Evolutionary conservation across 2,329 filamentous ascomycete genomes (phyloP).

Genomic region (Tolypocladium capitatum): DNA sequence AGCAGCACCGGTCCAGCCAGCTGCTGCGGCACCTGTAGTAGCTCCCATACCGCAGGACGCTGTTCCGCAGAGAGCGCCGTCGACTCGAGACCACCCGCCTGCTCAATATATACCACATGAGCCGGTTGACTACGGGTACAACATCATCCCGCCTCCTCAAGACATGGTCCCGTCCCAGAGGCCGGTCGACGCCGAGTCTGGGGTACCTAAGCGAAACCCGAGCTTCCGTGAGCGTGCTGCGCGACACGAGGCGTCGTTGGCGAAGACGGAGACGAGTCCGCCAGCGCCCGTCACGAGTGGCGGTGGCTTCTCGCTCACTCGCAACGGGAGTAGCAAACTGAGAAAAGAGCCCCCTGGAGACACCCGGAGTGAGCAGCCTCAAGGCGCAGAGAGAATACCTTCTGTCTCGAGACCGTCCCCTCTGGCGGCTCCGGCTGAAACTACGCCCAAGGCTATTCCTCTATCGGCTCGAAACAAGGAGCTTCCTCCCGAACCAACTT

Average conservation of each 20-base stretch:
- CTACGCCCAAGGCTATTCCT: constrained; percentile 4
- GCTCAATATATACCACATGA: neutral
- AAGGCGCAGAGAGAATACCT: constrained; percentile 25
- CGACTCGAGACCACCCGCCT: neutral
- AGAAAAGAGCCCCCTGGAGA: constrained; percentile 45
- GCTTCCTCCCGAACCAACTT: constrained; percentile 15
- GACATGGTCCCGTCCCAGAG: constrained; percentile 6
- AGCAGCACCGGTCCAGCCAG: neutral
- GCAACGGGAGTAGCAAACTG: constrained; percentile 44
- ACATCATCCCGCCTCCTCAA: constrained; percentile 10
- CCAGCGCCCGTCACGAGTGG: constrained; percentile 17
- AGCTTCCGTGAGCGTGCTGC: constrained; percentile 48
- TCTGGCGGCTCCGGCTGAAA: constrained; percentile 2
- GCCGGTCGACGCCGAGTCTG: constrained; percentile 12
- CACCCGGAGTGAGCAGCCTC: constrained; percentile 27
- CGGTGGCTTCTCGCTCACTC: constrained; percentile 23
- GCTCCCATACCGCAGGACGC: neutral
- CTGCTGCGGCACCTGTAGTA: neutral
- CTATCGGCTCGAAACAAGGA: constrained; percentile 17
- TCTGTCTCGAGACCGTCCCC: constrained; percentile 1
- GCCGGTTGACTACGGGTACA: constrained; percentile 6
- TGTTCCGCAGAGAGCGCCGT: neutral
- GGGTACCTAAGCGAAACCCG: constrained; percentile 37
- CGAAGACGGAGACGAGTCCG: constrained; percentile 12
- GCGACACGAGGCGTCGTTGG: constrained; percentile 26